These are phyloP conservation scores for Aspergillus hortae DNA, from an alignment of 2,329 filamentous ascomycete genomes.

Conservation along the genomic window DNA sequence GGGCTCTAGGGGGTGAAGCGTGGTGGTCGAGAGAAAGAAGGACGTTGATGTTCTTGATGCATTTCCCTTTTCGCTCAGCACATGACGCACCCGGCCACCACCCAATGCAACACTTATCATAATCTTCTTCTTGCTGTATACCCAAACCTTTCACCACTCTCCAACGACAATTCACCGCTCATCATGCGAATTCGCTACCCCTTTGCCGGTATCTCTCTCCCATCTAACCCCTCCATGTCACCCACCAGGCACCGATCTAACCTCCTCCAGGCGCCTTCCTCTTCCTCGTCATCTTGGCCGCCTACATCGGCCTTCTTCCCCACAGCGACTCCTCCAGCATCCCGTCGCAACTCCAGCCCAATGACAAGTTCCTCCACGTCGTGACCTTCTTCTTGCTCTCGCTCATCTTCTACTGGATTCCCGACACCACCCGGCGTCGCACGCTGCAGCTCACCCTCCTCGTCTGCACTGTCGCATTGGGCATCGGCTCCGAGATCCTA, in stretches of 20 bases:
- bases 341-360: constrained; percentile 56
- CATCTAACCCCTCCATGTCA: not conserved
- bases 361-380: constrained; percentile 88
- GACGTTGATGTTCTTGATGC: not conserved
- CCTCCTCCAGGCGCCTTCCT: constrained; percentile 57
- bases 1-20: not conserved
- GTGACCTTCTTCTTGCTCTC: constrained; percentile 89
- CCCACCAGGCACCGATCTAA: not conserved
- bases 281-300: constrained; percentile 68
- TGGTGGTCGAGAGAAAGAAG: not conserved
- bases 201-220: constrained; percentile 69
- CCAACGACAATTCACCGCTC: constrained; percentile 10
- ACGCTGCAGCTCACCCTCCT: constrained; percentile 78
- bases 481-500: constrained; percentile 57
- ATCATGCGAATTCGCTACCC: constrained; percentile 81
- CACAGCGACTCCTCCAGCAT: constrained; percentile 35
- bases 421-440: constrained; percentile 84
- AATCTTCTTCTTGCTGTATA: not conserved
- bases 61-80: constrained; percentile 4
- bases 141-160: constrained; percentile 7
- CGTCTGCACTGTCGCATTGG: constrained; percentile 65
- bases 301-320: constrained; percentile 72
- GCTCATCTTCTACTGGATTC: constrained; percentile 86
- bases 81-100: constrained; percentile 24
- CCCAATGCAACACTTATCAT: not conserved